phyloP scores from a whole-genome alignment of 2,329 filamentous ascomycete species.

The Monilinia polystroma region DNA sequence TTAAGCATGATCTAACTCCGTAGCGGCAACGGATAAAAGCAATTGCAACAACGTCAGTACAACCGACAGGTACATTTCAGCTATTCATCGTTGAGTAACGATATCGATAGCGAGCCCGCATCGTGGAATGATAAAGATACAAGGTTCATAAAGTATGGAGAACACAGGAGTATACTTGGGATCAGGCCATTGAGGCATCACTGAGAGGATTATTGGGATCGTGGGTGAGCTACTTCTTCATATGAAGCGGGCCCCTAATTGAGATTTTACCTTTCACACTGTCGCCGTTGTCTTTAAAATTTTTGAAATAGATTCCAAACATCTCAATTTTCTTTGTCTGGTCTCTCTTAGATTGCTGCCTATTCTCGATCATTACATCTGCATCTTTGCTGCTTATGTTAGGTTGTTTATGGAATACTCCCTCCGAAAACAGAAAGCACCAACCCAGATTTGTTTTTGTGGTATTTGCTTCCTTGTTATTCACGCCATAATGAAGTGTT shows the following conservation, averaged over 20 bases:
- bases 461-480: no score
- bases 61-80: background rate
- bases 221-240: background rate
- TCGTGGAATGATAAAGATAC: no score
- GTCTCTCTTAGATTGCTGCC: no score
- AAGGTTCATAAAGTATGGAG: background rate
- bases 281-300: background rate
- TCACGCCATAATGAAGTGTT: no score
- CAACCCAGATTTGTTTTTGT: no score
- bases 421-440: no score
- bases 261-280: background rate
- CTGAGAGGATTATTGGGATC: background rate
- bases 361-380: background rate
- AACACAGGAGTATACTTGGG: background rate
- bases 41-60: background rate
- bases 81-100: background rate
- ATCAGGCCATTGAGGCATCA: background rate
- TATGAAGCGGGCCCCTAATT: background rate
- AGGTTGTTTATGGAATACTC: no score
- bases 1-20: background rate
- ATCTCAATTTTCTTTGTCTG: background rate
- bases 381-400: no score
- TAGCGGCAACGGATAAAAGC: background rate
- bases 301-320: background rate
- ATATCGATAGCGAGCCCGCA: background rate